phyloP scores from a whole-genome alignment of 352 stramenopile genomes.

The Globisporangium abappressorium region DNA sequence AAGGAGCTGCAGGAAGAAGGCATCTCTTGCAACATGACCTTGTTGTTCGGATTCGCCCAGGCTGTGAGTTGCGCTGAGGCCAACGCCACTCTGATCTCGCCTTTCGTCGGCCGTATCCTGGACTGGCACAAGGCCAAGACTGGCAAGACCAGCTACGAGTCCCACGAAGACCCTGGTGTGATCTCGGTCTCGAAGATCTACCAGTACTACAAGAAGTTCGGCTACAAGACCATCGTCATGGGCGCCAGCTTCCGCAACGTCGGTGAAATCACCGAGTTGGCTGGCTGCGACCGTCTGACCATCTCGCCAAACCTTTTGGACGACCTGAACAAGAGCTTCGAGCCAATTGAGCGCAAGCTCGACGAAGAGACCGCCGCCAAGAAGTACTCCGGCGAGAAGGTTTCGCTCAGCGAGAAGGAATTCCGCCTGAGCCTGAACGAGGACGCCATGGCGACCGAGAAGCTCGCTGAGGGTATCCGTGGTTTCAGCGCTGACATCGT shows the following conservation, averaged over 20 bases:
- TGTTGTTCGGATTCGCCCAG: conserved; percentile 98
- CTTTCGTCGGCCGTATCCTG: conserved; percentile 95
- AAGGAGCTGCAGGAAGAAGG: conserved; percentile 95
- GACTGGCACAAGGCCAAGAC: conserved; percentile 97
- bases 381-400: conserved; percentile 72
- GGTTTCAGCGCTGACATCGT: conserved; percentile 96
- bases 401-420: conserved; percentile 90
- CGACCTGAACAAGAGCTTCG: conserved; percentile 80
- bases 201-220: conserved; percentile 99
- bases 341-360: conserved; percentile 82
- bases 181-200: conserved; percentile 96
- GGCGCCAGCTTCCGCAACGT: conserved; percentile 94
- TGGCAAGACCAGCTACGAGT: conserved; percentile 89
- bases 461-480: conserved; percentile 97
- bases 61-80: conserved; percentile 94
- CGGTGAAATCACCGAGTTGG: conserved; percentile 96
- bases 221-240: conserved; percentile 95
- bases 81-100: conserved; percentile 95
- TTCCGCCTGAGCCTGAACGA: conserved; percentile 99
- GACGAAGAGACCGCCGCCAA: conserved; percentile 63
- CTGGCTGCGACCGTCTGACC: conserved; percentile 97
- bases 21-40: conserved; percentile 98
- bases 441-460: conserved; percentile 96
- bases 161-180: conserved; percentile 96
- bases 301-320: conserved; percentile 96